Evolutionary conservation across 2,329 filamentous ascomycete genomes (phyloP), one percentile per base, ranked within the genome.

Genomic region (Byssoonygena ceratinophila): DNA sequence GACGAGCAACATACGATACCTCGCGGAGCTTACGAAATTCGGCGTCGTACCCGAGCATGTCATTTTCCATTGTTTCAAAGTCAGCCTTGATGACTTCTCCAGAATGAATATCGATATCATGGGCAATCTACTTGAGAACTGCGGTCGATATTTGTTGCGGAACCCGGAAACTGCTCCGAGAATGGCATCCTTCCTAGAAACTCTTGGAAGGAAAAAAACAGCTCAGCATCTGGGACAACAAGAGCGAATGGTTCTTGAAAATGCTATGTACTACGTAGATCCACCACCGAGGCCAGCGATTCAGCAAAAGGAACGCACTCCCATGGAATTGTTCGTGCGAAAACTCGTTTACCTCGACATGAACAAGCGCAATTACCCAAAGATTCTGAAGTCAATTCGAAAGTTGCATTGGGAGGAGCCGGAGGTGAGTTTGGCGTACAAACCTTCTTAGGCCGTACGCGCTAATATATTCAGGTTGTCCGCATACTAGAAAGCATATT

Each of bases 51-150:
- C 94, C 0, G 92, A 98, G 68, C 92, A 98, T 68, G 91, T 98
- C 58, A 94, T 98, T 51, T 98, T 98, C 65, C 92, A 98, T 65
- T 98, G 92, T 65, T 81, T 98, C 61, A 98, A 96, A 68, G 91
- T 98, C 66, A 94, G 91, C 60, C 73, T 98, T 25, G 92, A 98
- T 62, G 92, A 98, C 64, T 98, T 98, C 64, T 96, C 92, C 1
- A 81, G 91, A 56, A 96, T 96, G 86, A 98, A 98, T 64, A 96
- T 98, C 58, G 94, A 98, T 68, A 96, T 98, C 61, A 91, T 98
- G 58, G 94, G 90, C 63, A 94, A 94, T 63, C 76, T 98, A 25
- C 77, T 98, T 20, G 92, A 98, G 67, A 97, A 97, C 58, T 98
- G 94, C 64, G 92, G 92, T 40, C 82, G 92, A 16, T 98, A 96